Evolutionary conservation across 495 filamentous ascomycete species (phyloP), one percentile per base, ranked within the genome.

Genomic region (Amniculicola lignicola): DNA sequence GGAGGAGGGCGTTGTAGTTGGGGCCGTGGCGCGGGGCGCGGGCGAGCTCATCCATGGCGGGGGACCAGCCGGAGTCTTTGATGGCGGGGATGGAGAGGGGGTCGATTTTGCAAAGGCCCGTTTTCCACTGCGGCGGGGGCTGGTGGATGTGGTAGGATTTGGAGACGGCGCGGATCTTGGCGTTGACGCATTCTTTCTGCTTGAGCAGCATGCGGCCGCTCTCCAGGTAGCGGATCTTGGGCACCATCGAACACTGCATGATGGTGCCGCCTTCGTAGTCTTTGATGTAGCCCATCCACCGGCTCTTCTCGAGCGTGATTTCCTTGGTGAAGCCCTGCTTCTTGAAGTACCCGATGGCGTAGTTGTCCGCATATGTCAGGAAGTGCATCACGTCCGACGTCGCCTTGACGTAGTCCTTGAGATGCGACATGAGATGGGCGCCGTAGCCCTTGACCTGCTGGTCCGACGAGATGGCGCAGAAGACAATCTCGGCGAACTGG

Each of bases 241-340:
- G 93, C 23, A 98, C 79, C 93, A 98, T 97, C 40, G 86, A 87
- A 70, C 93, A 98, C 72, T 98, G 93, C 93, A 98, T 98, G 60
- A 98, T 95, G 0, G 93, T 98, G 37, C 93, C 93, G 24, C 93
- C 93, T 73, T 98, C 93, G 70, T 98, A 98, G 70, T 98, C 93
- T 71, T 98, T 98, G 70, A 98, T 98, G 67, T 96, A 98, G 24
- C 93, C 93, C 94, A 97, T 98, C 93, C 93, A 98, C 15, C 88
- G 84, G 6, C 85, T 81, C 65, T 82, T 86, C 38, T 91, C 88
- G 1, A 98, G 81, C 0, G 90, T 96, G 61, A 98, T 97, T 59
- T 98, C 91, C 69, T 98, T 98, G 0, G 94, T 97, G 62, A 98
- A 98, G 0, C 93, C 93, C 70, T 98, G 93, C 70, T 98, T 98